phyloP scores from a whole-genome alignment of 164 flowering plant genomes.

The Stephania cephalantha region DNA sequence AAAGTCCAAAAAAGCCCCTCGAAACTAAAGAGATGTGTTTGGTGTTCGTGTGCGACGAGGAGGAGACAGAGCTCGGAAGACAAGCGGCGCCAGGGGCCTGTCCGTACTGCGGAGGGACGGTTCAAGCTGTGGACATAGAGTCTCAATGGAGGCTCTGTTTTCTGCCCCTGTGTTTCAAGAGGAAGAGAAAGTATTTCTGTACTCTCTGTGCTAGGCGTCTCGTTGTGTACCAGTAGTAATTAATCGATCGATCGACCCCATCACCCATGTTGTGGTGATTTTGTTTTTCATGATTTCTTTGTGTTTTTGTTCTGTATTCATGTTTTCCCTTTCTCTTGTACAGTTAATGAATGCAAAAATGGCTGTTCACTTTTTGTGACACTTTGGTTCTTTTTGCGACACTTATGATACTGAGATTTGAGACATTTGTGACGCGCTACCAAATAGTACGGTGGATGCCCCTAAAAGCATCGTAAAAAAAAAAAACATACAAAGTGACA shows the following conservation, averaged over 20 bases:
- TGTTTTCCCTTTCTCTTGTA: neutral
- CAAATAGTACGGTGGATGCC: too few species aligned
- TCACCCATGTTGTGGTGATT: neutral
- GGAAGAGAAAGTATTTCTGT: constrained; percentile 57
- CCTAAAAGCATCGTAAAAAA: too few species aligned
- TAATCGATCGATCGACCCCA: too few species aligned
- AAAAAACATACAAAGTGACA: too few species aligned
- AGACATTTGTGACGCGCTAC: too few species aligned
- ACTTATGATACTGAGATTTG: too few species aligned
- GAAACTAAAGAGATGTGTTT: constrained; percentile 46
- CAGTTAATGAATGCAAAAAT: too few species aligned
- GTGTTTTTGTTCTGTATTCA: neutral
- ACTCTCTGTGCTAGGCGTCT: constrained; percentile 49
- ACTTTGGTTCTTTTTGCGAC: too few species aligned
- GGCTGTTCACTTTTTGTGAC: too few species aligned
- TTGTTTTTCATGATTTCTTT: neutral
- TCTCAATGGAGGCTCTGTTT: constrained; percentile 70
- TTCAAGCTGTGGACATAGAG: constrained; percentile 68
- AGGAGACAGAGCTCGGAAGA: constrained; percentile 55
- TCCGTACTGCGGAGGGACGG: constrained; percentile 77
- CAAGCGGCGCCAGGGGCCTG: constrained; percentile 71
- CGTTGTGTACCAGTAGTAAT: constrained; percentile 14
- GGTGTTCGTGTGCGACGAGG: constrained; percentile 74
- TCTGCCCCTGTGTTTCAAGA: constrained; percentile 50
- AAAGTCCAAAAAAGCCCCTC: neutral